Evolutionary conservation across 768 basidiomycete genomes (phyloP).

Genomic region (Cubamyces sp.): DNA sequence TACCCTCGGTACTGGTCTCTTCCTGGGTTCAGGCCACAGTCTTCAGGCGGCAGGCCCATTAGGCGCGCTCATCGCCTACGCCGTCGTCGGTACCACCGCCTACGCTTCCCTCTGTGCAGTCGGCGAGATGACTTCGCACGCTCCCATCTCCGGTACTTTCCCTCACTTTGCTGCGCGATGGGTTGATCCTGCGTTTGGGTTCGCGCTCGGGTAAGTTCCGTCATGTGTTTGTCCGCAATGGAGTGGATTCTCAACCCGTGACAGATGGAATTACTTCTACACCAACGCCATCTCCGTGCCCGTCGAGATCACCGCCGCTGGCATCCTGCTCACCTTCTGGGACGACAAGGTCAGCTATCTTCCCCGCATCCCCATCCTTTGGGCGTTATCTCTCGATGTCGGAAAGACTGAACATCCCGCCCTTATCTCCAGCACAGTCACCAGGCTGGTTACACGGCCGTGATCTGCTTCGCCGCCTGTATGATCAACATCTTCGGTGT

Average conservation of each 20-base stretch:
- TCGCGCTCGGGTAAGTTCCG: conserved; percentile 35
- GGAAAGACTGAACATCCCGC: not conserved
- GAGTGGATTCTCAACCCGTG: not conserved
- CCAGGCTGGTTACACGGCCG: conserved; percentile 57
- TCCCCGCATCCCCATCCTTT: not conserved
- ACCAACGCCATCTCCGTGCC: conserved; percentile 61
- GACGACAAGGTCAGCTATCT: conserved; percentile 53
- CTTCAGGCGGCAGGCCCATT: conserved; percentile 64
- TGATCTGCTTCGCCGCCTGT: conserved; percentile 60
- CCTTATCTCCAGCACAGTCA: conserved; percentile 46
- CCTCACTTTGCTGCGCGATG: conserved; percentile 61
- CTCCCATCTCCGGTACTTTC: conserved; percentile 79
- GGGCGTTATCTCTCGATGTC: not conserved
- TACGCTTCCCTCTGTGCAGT: conserved; percentile 70
- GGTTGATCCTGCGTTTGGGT: conserved; percentile 43
- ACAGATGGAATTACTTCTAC: conserved; percentile 41
- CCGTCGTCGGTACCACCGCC: conserved; percentile 65
- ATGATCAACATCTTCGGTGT: conserved; percentile 73
- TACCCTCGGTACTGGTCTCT: conserved; percentile 75
- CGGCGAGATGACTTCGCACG: conserved; percentile 81
- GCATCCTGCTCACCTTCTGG: conserved; percentile 75
- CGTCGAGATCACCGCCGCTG: conserved; percentile 76
- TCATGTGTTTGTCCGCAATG: not conserved
- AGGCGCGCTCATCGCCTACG: conserved; percentile 68
- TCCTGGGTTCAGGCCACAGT: conserved; percentile 70